A percentile compares a stretch with the other conserved stretches of the same genome.
These are phyloP conservation scores for Domatiomyces catenatus DNA, from an alignment of 2,329 filamentous ascomycete species.

Conservation along the genomic window DNA sequence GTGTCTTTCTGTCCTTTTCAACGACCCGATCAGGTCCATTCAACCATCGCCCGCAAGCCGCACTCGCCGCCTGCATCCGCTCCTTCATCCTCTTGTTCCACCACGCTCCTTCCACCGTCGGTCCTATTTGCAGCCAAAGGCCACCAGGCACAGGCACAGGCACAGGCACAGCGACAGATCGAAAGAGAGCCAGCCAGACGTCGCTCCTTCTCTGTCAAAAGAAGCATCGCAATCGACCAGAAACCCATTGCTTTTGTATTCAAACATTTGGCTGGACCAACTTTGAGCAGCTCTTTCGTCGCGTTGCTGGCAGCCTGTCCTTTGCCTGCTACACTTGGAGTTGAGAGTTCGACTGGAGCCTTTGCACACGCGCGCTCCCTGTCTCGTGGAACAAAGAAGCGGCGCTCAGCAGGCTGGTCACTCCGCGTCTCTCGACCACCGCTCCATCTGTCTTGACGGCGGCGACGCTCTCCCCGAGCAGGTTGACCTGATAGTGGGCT, in stretches of 20 bases:
- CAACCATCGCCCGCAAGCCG: neutral
- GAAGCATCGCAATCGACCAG: neutral
- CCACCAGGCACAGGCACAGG: neutral
- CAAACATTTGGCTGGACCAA: neutral
- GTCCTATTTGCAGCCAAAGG: neutral
- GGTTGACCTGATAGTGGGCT: neutral
- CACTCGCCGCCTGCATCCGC: slow-evolving; percentile 11
- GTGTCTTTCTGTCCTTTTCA: neutral
- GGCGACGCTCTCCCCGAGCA: neutral
- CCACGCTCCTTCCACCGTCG: neutral
- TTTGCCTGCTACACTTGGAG: neutral
- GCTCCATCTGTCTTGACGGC: neutral
- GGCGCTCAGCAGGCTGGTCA: neutral
- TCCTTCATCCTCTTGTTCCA: slow-evolving; percentile 1
- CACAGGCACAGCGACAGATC: neutral
- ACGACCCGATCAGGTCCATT: neutral
- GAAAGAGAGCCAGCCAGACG: neutral
- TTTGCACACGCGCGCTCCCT: neutral
- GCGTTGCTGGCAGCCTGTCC: neutral
- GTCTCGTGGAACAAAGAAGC: neutral
- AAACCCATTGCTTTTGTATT: neutral
- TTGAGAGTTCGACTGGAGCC: neutral
- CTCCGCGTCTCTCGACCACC: neutral
- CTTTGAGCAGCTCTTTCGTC: neutral
- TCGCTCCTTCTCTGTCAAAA: neutral